Evolutionary conservation across 441 rosid species (phyloP).

Genomic region (Isatis lusitanica): DNA sequence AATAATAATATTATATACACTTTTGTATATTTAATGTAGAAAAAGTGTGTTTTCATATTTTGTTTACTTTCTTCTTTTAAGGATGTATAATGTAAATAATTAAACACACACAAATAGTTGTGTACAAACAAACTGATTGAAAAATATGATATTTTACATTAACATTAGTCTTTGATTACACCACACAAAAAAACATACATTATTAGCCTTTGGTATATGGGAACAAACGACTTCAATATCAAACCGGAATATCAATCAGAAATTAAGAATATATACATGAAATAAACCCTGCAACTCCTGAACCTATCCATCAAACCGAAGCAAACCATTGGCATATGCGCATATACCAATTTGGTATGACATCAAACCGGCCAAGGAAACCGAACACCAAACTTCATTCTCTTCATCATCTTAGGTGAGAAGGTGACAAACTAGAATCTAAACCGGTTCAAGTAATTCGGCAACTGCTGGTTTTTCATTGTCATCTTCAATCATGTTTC

Average conservation of each 20-base stretch:
- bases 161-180: not conserved
- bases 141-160: not conserved
- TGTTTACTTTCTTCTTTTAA: not conserved
- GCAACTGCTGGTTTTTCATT: not conserved
- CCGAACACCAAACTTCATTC: not conserved
- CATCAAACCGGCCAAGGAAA: slow-evolving; percentile 15
- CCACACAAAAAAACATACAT: too few species aligned
- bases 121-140: not conserved
- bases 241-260: not conserved
- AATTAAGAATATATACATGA: not conserved
- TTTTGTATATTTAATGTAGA: too few species aligned
- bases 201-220: not conserved
- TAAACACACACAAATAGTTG: not conserved
- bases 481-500: not conserved
- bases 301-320: slow-evolving; percentile 9
- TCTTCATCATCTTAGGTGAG: slow-evolving; percentile 20
- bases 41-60: not conserved
- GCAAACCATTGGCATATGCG: slow-evolving; percentile 1
- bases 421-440: not conserved
- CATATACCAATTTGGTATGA: not conserved
- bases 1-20: too few species aligned
- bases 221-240: not conserved
- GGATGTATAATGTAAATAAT: not conserved
- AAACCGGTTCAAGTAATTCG: not conserved
- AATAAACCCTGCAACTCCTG: not conserved